These are phyloP conservation scores for Fusarium bactridioides DNA, from an alignment of 2,329 filamentous ascomycete species.

Conservation along the genomic window DNA sequence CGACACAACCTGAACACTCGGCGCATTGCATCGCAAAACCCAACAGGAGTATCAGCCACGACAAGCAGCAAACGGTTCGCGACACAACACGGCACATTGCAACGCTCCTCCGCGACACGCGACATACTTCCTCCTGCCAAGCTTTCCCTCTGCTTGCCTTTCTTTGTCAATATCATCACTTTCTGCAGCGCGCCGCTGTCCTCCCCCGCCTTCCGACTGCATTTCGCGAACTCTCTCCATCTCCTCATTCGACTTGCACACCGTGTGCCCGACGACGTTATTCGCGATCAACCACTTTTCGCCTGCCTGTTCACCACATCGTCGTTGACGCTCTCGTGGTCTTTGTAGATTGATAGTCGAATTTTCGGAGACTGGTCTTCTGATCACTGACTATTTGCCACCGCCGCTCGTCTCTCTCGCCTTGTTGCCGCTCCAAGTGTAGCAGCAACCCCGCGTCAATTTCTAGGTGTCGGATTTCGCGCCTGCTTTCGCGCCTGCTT, in stretches of 20 bases:
- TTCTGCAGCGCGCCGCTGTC: slow-evolving; percentile 36
- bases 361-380: slow-evolving; percentile 16
- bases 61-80: slow-evolving; percentile 29
- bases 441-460: slow-evolving; percentile 39
- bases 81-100: slow-evolving; percentile 30
- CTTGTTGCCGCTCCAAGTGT: slow-evolving; percentile 22
- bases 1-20: slow-evolving; percentile 36
- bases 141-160: slow-evolving; percentile 1
- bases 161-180: slow-evolving; percentile 15
- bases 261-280: slow-evolving; percentile 9
- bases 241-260: slow-evolving; percentile 16
- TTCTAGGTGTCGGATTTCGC: slow-evolving; percentile 36
- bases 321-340: slow-evolving; percentile 13
- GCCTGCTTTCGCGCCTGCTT: slow-evolving; percentile 40
- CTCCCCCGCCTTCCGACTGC: slow-evolving; percentile 37
- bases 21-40: slow-evolving; percentile 33
- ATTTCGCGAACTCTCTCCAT: slow-evolving; percentile 17
- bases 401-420: slow-evolving; percentile 20
- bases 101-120: slow-evolving; percentile 33
- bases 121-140: slow-evolving; percentile 17
- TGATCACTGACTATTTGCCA: slow-evolving; percentile 33
- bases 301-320: neutral
- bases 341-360: slow-evolving; percentile 22
- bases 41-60: slow-evolving; percentile 22
- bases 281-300: slow-evolving; percentile 21